Evolutionary conservation across 2,329 filamentous ascomycete species (phyloP).

Genomic region (Cladosporium colombiae): DNA sequence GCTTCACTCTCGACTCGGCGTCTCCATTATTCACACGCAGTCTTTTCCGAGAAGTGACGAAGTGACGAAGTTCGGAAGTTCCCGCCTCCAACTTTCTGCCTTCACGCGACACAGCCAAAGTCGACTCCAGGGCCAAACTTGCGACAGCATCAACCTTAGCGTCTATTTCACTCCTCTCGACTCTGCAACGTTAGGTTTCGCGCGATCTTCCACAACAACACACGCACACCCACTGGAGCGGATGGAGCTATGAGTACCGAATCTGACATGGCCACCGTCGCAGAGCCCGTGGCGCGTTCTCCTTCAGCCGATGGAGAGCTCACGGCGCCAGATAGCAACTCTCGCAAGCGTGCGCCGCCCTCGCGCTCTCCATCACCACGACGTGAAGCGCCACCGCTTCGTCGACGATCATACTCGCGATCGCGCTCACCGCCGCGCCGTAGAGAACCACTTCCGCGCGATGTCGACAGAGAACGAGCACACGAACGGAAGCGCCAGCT

Average conservation of each 20-base stretch:
- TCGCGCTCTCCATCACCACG: slow-evolving; percentile 40
- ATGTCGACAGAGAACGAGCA: slow-evolving; percentile 52
- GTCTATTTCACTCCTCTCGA: background rate
- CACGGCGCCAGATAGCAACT: slow-evolving; percentile 24
- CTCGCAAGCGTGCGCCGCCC: slow-evolving; percentile 37
- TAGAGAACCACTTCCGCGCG: slow-evolving; percentile 46
- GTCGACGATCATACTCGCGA: slow-evolving; percentile 35
- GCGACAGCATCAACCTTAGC: background rate
- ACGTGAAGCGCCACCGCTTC: slow-evolving; percentile 36
- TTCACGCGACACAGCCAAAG: slow-evolving; percentile 9
- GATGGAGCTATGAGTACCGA: slow-evolving; percentile 2
- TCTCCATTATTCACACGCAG: background rate
- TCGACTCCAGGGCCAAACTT: background rate
- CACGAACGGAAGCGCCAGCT: slow-evolving; percentile 56
- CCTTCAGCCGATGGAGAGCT: slow-evolving; percentile 9
- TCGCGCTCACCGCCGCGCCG: slow-evolving; percentile 36
- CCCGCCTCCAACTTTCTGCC: slow-evolving; percentile 13
- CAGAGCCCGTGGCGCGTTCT: slow-evolving; percentile 6
- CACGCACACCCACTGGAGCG: background rate
- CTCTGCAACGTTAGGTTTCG: background rate
- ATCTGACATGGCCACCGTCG: slow-evolving; percentile 20
- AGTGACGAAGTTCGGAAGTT: slow-evolving; percentile 4
- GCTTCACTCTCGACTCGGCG: background rate
- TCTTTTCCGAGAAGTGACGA: slow-evolving; percentile 2
- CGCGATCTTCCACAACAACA: background rate